Evolutionary conservation across 208 protist species (phyloP).

Genomic region (Acanthamoeba culbertsoni): DNA sequence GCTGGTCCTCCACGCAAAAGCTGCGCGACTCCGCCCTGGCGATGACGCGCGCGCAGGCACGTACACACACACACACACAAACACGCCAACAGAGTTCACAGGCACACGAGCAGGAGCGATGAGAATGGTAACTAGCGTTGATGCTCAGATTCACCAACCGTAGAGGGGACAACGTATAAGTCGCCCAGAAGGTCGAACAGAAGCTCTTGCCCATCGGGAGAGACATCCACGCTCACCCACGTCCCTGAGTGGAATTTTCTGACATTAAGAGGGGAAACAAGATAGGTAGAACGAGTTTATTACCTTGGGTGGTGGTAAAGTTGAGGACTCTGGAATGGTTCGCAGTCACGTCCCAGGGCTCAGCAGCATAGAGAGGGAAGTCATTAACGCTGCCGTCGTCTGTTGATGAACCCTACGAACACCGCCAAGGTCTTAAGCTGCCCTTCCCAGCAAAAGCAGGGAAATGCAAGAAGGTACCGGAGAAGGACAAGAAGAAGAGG

Average conservation of each 20-base stretch:
- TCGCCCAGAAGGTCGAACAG: conserved; percentile 55
- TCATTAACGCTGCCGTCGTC: background rate
- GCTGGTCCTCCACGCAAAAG: background rate
- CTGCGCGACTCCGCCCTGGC: background rate
- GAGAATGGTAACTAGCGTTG: background rate
- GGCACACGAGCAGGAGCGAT: background rate
- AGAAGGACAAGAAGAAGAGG: background rate
- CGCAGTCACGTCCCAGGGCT: conserved; percentile 30
- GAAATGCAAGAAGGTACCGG: background rate
- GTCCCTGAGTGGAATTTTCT: background rate
- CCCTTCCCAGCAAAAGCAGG: background rate
- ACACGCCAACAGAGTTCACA: background rate
- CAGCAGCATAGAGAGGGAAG: background rate
- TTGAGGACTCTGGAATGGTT: background rate
- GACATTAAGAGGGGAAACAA: background rate
- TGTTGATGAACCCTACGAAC: background rate
- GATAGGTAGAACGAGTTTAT: background rate
- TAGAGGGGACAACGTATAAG: conserved; percentile 27
- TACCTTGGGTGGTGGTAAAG: conserved; percentile 30
- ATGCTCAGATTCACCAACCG: background rate
- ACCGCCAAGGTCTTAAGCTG: background rate
- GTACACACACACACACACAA: background rate
- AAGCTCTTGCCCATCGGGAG: background rate
- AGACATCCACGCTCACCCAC: conserved; percentile 14
- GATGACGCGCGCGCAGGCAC: background rate